Base-by-base conservation (phyloP, 805 yeast species). In the Starmerella geochares region DNA sequence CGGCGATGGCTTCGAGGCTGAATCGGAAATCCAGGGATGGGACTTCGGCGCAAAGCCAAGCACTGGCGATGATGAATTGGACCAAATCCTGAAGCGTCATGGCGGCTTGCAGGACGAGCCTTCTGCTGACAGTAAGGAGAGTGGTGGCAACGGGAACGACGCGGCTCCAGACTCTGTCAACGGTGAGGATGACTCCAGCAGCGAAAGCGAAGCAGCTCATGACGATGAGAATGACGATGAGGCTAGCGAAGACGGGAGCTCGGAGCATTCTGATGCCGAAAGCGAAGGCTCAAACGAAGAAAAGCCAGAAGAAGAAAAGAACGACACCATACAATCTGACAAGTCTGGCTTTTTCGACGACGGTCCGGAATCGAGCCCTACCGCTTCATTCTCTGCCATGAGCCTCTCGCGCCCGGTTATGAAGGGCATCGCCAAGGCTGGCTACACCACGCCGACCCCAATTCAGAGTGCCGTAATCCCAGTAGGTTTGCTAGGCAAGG, bases 381-480 rank as follows among this genome's bases (percentile, higher is more conserved):
- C 82, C 62, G 69, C 72, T 36, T 76, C 81, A 7, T 92, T 92
- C 70, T 83, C 83, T 58, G 72, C 83, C 0, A 69, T 92, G 49
- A 80, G 83, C 42, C 73, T 92, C 24, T 87, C 97, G 2, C 79
- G 99, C 60, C 98, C 98, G 1, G 77, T 90, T 11, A 70, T 90
- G 54, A 84, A 84, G 62, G 95, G 94, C 33, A 69, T 92, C 48
- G 73, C 83, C 13, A 80, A 80, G 28, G 71, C 92, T 33, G 94
- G 94, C 6, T 92, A 88, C 65, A 63, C 79, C n/a, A 77, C 75
- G 45, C 98, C 98, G 7, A 83, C 96, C 0, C 95, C 96, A 13
- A 86, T 92, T 69, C 98, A 92, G 71, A 74, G 88, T 53, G 84
- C 96, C 0, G 79, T 94, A 8, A 88, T 92, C 54, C 98, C 99